phyloP scores from a whole-genome alignment of 108 stramenopile species.

The Hondaea fermentalgiana region DNA sequence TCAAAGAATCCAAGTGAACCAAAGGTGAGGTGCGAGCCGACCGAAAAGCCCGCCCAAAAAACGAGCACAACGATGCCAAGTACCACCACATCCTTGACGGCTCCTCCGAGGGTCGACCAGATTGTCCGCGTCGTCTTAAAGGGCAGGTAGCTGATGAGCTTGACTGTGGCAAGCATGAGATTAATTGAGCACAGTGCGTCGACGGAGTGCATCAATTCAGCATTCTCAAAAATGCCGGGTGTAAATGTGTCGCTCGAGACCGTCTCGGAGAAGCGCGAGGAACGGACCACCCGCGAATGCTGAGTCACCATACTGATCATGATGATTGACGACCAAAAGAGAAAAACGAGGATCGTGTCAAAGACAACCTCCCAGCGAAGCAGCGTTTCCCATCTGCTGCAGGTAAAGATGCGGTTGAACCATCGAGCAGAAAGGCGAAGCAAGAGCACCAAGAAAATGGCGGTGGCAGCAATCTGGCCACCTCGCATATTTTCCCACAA shows the following conservation, averaged over 20 bases:
- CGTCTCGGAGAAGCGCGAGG: neutral
- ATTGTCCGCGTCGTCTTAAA: neutral
- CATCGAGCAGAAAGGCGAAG: neutral
- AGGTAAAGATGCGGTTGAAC: neutral
- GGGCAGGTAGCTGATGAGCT: neutral
- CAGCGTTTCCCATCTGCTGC: neutral
- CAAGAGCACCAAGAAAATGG: neutral
- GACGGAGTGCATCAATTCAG: neutral
- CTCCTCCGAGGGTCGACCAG: neutral
- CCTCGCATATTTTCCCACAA: neutral
- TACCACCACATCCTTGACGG: neutral
- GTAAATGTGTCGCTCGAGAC: neutral
- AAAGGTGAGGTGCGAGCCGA: constrained; percentile 14
- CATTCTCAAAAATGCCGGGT: neutral
- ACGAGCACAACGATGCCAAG: neutral
- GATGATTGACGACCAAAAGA: neutral
- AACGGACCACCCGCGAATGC: neutral
- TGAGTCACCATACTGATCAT: neutral
- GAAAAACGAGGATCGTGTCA: neutral
- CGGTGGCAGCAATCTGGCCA: neutral
- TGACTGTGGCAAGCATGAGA: neutral
- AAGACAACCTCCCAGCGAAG: neutral
- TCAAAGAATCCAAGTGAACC: neutral
- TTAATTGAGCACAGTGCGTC: neutral
- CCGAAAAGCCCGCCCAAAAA: neutral